Base-by-base conservation (phyloP, 2,329 filamentous ascomycete species). In the Fusarium longipes region DNA sequence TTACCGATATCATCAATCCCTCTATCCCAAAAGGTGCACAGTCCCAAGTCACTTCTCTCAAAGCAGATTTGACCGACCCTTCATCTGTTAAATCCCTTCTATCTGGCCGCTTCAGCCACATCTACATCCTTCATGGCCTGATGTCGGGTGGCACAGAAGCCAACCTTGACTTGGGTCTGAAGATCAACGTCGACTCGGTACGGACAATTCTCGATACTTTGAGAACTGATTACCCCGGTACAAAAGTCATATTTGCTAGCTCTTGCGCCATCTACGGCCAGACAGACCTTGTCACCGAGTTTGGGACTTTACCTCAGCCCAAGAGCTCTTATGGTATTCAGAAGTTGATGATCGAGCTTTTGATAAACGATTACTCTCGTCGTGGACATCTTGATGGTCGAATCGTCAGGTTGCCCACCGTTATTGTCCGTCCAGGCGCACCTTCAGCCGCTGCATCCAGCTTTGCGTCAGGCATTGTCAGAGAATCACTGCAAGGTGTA, bases 101-200 rank as follows among this genome's bases (percentile, higher is more conserved):
- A 38, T 70, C 14, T 53, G 68, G 1, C 63, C 68, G 12, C 75
- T 84, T 36, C 78, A 83, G 43, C 77, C 82, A 29, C 1, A 80
- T 86, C 43, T 89, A 87, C 70, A 81, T 88, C 40, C 84, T 89
- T 48, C 87, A 89, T 70, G 87, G 87, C 32, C 85, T 89, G 74
- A 89, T 89, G 87, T 88, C 86, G 0, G 83, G 83, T 18, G 87
- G 86, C 18, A 83, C 86, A 12, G 87, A 90, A 75, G 84, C 84
- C 18, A 84, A 89, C 42, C 77, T 87, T 77, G 74, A 86, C 78
- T 67, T 82, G 77, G 57, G 87, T 1, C 79, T 87, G 64, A 81
- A 78, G 39, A 86, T 89, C 50, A 89, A 89, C 70, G 79, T 88
- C 47, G 86, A 88, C 62, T 84, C 84, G 2, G 86, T 86, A 4